Percentiles rank a stretch among this genome's conserved stretches.
These are phyloP conservation scores for Chaetomium sp. DNA, from an alignment of 2,329 filamentous ascomycete species.

Conservation along the genomic window DNA sequence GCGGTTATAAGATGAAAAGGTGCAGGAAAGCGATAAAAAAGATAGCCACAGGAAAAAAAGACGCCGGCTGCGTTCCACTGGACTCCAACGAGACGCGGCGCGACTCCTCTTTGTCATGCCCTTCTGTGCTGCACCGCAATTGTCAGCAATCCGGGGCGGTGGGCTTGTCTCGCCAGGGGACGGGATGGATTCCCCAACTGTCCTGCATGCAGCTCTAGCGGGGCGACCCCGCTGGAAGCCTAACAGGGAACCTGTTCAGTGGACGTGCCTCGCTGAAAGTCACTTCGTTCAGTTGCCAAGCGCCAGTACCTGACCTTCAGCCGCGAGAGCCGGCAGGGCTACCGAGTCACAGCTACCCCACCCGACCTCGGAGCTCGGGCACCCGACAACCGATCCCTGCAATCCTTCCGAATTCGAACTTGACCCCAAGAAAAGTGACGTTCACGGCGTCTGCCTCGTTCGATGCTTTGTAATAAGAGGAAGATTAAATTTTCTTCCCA, in stretches of 20 bases:
- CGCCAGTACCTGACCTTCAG: slow-evolving; percentile 1
- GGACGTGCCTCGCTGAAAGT: not conserved
- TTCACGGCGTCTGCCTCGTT: slow-evolving; percentile 1
- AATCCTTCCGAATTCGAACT: not conserved
- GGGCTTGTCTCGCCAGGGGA: not conserved
- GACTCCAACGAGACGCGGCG: not conserved
- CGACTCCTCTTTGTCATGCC: no score
- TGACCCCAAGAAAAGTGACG: not conserved
- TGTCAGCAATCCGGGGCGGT: slow-evolving; percentile 12
- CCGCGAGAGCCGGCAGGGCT: no score
- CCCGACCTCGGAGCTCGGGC: slow-evolving; percentile 10
- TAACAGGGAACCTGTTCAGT: not conserved
- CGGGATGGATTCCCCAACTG: not conserved
- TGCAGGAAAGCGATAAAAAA: not conserved
- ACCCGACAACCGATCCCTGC: slow-evolving; percentile 5
- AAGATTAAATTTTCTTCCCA: not conserved
- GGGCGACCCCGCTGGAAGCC: not conserved
- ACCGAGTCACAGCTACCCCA: slow-evolving; percentile 8
- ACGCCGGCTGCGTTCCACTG: not conserved
- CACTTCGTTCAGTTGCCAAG: not conserved
- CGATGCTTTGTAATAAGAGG: not conserved
- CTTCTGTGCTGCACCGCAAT: not conserved
- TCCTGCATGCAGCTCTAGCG: slow-evolving; percentile 15
- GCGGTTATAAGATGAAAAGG: not conserved
- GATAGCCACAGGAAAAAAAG: not conserved